Evolutionary conservation across 2,329 filamentous ascomycete species (phyloP).

Genomic region (Colletotrichum sp.): DNA sequence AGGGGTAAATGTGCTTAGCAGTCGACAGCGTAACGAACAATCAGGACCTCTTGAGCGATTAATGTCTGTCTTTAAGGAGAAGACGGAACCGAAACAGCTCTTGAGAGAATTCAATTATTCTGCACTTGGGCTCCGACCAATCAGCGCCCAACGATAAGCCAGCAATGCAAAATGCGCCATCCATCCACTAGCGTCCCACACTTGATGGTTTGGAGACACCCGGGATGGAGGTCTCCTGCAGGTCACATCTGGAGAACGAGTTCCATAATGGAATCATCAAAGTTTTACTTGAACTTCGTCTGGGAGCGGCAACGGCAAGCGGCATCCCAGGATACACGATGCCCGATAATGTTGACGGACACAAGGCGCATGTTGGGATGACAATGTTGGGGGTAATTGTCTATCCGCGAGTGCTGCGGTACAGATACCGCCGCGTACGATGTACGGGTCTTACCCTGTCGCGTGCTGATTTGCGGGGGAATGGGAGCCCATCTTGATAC

Average conservation of each 20-base stretch:
- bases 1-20: constrained; percentile 15
- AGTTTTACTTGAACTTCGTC: constrained; percentile 18
- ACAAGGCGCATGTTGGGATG: background rate
- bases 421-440: background rate
- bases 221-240: constrained; percentile 20
- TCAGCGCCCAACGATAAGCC: constrained; percentile 33
- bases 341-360: background rate
- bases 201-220: constrained; percentile 17
- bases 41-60: constrained; percentile 17
- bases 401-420: background rate
- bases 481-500: constrained; percentile 1
- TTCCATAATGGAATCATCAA: constrained; percentile 25
- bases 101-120: constrained; percentile 37
- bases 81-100: constrained; percentile 8
- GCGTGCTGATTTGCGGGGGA: constrained; percentile 12
- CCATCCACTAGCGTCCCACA: constrained; percentile 20
- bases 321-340: constrained; percentile 5
- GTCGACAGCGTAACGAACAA: background rate
- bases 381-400: constrained; percentile 13
- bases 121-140: constrained; percentile 31
- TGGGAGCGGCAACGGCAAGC: constrained; percentile 16
- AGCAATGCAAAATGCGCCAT: constrained; percentile 20
- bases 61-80: constrained; percentile 19
- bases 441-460: constrained; percentile 5
- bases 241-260: constrained; percentile 20